Evolutionary conservation across 768 basidiomycete genomes (phyloP).

Genomic region (Leccinum olivaceopallidum): DNA sequence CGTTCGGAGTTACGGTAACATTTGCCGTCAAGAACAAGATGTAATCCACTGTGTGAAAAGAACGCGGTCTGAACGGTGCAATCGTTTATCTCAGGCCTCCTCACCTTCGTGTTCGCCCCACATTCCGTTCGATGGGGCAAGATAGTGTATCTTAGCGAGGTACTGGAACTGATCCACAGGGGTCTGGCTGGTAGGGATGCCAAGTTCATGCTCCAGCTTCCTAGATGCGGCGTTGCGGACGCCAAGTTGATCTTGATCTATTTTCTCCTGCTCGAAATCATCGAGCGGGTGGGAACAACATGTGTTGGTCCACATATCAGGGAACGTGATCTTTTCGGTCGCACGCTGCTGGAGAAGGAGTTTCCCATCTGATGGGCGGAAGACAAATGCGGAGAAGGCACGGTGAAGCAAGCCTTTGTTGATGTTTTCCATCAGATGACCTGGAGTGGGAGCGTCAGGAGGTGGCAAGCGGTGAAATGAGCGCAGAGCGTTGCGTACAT

Average conservation of each 20-base stretch:
- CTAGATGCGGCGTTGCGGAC: slow-evolving; percentile 90
- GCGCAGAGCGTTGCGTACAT: slow-evolving; percentile 52
- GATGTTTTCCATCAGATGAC: slow-evolving; percentile 98
- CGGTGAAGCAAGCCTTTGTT: slow-evolving; percentile 92
- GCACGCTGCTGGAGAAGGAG: slow-evolving; percentile 94
- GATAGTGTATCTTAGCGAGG: slow-evolving; percentile 94
- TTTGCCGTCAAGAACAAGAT: slow-evolving; percentile 93
- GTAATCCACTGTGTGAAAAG: slow-evolving; percentile 78
- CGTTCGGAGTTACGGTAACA: slow-evolving; percentile 78
- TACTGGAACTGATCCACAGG: slow-evolving; percentile 89
- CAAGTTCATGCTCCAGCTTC: slow-evolving; percentile 96
- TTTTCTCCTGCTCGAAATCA: slow-evolving; percentile 84
- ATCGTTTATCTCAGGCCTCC: slow-evolving; percentile 12
- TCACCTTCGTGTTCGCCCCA: slow-evolving; percentile 99
- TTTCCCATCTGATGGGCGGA: slow-evolving; percentile 91
- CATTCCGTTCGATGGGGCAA: slow-evolving; percentile 86
- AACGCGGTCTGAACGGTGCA: slow-evolving; percentile 11
- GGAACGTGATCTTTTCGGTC: slow-evolving; percentile 99
- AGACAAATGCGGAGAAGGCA: slow-evolving; percentile 97
- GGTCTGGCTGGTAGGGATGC: slow-evolving; percentile 79
- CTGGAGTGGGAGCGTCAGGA: slow-evolving; percentile 31
- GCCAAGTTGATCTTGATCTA: slow-evolving; percentile 75
- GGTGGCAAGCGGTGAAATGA: background rate
- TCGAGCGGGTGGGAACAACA: slow-evolving; percentile 97
- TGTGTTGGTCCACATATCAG: slow-evolving; percentile 99